Percentiles rank a stretch among this genome's conserved stretches.
phyloP scores from a whole-genome alignment of 2,329 filamentous ascomycete genomes.

The Cladosporium sp. region DNA sequence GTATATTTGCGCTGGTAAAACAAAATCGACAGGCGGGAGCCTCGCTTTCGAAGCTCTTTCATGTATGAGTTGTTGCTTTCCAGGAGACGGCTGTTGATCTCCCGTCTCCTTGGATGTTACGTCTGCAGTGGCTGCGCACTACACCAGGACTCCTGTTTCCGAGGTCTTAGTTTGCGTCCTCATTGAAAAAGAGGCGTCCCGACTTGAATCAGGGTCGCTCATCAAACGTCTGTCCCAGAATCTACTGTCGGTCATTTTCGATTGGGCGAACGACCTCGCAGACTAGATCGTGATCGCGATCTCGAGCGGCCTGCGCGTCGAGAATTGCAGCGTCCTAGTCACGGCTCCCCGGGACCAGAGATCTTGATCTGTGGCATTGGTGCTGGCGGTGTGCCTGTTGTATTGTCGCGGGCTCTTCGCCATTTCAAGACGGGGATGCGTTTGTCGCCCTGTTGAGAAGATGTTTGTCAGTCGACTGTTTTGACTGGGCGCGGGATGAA shows the following conservation, averaged over 20 bases:
- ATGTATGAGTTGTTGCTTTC: too few relatives aligned
- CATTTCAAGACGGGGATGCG: slow-evolving; percentile 35
- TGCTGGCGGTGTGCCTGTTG: slow-evolving; percentile 28
- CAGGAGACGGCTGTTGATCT: too few relatives aligned
- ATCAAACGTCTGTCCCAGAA: too few relatives aligned
- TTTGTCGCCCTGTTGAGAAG: slow-evolving; percentile 29
- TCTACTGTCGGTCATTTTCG: background rate
- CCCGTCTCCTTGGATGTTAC: too few relatives aligned
- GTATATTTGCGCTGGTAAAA: background rate
- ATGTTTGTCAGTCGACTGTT: background rate
- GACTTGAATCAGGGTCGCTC: too few relatives aligned
- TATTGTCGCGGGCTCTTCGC: slow-evolving; percentile 31
- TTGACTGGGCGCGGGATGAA: too few relatives aligned
- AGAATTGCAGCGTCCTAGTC: slow-evolving; percentile 14
- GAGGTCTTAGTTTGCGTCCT: too few relatives aligned
- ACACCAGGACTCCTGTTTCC: too few relatives aligned
- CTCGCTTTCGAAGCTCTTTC: too few relatives aligned
- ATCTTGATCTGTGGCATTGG: slow-evolving; percentile 37
- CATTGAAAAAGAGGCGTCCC: too few relatives aligned
- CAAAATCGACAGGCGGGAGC: too few relatives aligned
- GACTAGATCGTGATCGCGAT: slow-evolving; percentile 2
- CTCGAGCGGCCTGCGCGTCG: slow-evolving; percentile 12
- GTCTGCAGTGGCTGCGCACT: too few relatives aligned
- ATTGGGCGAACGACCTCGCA: slow-evolving; percentile 3
- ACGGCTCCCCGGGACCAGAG: slow-evolving; percentile 35